These are phyloP conservation scores for Phytophthora brassicae DNA, from an alignment of 352 stramenopile genomes.

Conservation along the genomic window DNA sequence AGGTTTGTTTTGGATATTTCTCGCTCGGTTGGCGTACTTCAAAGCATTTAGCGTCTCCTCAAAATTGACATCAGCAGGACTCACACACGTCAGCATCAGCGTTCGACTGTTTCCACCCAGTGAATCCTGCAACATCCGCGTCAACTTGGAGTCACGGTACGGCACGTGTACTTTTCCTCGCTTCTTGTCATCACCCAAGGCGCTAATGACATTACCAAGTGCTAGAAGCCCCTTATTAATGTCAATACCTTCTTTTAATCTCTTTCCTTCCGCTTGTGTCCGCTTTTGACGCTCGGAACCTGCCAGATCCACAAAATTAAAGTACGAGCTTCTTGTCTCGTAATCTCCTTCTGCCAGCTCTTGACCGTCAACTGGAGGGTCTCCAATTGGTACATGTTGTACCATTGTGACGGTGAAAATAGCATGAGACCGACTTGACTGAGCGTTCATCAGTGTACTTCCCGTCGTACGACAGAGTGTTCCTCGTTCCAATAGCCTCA, in stretches of 20 bases:
- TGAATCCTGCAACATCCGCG: constrained; percentile 92
- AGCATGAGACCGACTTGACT: constrained; percentile 90
- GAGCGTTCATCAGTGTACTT: constrained; percentile 92
- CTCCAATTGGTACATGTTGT: constrained; percentile 70
- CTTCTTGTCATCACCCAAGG: constrained; percentile 91
- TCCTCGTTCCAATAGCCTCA: constrained; percentile 81
- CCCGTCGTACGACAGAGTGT: constrained; percentile 83
- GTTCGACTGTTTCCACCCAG: constrained; percentile 92
- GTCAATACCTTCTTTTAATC: constrained; percentile 96
- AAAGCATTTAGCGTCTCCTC: constrained; percentile 92
- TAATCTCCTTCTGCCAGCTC: constrained; percentile 54
- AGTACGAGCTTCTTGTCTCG: constrained; percentile 83
- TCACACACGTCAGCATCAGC: constrained; percentile 92
- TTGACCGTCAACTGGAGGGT: constrained; percentile 35
- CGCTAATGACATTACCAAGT: constrained; percentile 98
- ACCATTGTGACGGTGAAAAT: constrained; percentile 91
- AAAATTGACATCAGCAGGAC: constrained; percentile 89
- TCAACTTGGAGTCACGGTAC: constrained; percentile 95
- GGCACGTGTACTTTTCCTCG: constrained; percentile 91
- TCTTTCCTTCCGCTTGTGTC: constrained; percentile 91
- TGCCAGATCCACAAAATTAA: constrained; percentile 93
- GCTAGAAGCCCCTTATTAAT: constrained; percentile 98
- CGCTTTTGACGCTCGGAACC: constrained; percentile 95
- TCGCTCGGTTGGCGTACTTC: constrained; percentile 90
- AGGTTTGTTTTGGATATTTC: constrained; percentile 91